Evolutionary conservation across 345 rosid species (phyloP).

Genomic region (Hevea brasiliensis): DNA sequence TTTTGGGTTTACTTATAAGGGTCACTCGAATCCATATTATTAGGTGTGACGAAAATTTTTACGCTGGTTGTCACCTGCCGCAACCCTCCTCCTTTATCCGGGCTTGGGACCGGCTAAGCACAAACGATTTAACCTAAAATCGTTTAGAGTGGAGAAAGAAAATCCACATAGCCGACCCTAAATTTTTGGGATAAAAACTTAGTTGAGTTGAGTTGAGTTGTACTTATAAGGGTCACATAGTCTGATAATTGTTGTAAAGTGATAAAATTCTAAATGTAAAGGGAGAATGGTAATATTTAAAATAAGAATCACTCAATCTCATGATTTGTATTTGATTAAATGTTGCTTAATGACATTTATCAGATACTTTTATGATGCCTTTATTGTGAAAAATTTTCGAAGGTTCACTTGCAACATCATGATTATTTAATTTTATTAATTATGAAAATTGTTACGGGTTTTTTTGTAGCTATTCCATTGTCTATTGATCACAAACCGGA

Average conservation of each 20-base stretch:
- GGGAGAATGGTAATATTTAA: neutral
- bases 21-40: too few species aligned
- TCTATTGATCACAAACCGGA: conserved; percentile 56
- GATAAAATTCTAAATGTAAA: neutral
- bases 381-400: neutral
- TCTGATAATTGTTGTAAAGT: neutral
- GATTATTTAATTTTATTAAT: neutral
- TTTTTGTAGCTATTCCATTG: conserved; percentile 40
- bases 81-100: too few species aligned
- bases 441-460: conserved; percentile 3
- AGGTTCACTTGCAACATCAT: conserved; percentile 1
- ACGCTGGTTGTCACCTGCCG: too few species aligned
- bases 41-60: too few species aligned
- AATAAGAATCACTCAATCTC: neutral
- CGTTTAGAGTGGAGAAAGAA: too few species aligned
- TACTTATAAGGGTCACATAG: neutral
- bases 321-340: neutral
- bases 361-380: neutral
- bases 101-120: too few species aligned
- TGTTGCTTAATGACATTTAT: neutral
- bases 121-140: too few species aligned
- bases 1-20: too few species aligned
- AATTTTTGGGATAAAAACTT: too few species aligned
- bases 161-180: too few species aligned
- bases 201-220: neutral